Evolutionary conservation across 2,329 filamentous ascomycete genomes (phyloP).

Genomic region (Ophiognomonia clavigignenti-juglandacearum): DNA sequence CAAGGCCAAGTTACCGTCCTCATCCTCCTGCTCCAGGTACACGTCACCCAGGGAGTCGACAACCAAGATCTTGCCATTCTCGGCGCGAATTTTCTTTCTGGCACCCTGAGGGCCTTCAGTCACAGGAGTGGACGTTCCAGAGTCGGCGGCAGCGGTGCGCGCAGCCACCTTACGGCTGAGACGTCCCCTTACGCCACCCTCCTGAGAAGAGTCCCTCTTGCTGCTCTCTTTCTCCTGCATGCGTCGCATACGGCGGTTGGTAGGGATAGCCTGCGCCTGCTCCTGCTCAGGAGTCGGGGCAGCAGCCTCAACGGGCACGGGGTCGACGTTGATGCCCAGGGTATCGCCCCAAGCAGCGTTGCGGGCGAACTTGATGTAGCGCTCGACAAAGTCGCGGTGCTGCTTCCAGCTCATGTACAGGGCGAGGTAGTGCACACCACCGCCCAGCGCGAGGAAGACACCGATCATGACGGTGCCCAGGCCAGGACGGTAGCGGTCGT

Average conservation of each 20-base stretch:
- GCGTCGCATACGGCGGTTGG: constrained; percentile 83
- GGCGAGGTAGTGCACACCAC: constrained; percentile 80
- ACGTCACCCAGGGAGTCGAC: constrained; percentile 91
- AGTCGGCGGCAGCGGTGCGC: constrained; percentile 30
- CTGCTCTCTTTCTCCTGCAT: constrained; percentile 74
- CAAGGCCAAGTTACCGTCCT: constrained; percentile 77
- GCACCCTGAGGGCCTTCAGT: constrained; percentile 62
- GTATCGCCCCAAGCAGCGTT: constrained; percentile 88
- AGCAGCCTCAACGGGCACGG: constrained; percentile 21
- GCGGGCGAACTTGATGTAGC: constrained; percentile 86
- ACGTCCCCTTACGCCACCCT: constrained; percentile 36
- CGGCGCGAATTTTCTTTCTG: constrained; percentile 82
- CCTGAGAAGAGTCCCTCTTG: constrained; percentile 37
- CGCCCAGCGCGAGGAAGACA: constrained; percentile 76
- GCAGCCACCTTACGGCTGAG: constrained; percentile 29
- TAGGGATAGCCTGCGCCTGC: constrained; percentile 41
- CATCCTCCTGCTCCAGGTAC: constrained; percentile 87
- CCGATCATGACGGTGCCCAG: constrained; percentile 79
- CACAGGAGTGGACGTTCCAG: constrained; percentile 49
- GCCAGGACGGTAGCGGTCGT: constrained; percentile 86
- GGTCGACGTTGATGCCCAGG: constrained; percentile 56
- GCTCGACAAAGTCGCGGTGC: constrained; percentile 84
- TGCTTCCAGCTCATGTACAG: constrained; percentile 84
- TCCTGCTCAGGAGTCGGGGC: constrained; percentile 40
- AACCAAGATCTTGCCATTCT: constrained; percentile 92